Evolutionary conservation across 1,139 yeast species (phyloP).

Genomic region (Pichia sp.): DNA sequence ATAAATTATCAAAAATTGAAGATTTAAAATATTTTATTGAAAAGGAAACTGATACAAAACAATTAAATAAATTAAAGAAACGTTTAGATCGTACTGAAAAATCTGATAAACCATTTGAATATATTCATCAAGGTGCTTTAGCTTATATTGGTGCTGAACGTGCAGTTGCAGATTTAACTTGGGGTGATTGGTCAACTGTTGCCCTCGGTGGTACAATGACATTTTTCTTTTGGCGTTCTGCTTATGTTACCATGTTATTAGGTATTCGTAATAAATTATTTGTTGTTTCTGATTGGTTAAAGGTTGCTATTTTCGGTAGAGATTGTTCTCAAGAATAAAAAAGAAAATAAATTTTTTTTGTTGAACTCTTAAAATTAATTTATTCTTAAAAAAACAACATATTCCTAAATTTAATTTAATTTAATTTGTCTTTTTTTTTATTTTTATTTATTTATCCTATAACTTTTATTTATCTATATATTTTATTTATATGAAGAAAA

Average conservation of each 20-base stretch:
- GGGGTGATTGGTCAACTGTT: conserved; percentile 46
- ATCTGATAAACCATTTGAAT: conserved; percentile 40
- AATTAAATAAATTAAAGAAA: conserved; percentile 19
- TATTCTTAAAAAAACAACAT: not conserved
- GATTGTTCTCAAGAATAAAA: conserved; percentile 50
- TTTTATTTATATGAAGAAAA: no score
- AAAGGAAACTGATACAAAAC: conserved; percentile 15
- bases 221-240: conserved; percentile 59
- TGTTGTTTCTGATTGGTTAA: conserved; percentile 53
- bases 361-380: not conserved
- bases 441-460: no score
- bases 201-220: conserved; percentile 55
- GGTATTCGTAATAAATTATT: conserved; percentile 52
- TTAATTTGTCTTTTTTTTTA: no score
- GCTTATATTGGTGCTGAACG: conserved; percentile 60
- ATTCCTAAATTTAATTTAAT: no score
- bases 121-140: conserved; percentile 53
- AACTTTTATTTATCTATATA: no score
- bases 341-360: no score
- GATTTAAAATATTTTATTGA: conserved; percentile 32
- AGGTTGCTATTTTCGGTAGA: conserved; percentile 53
- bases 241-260: conserved; percentile 56
- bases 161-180: conserved; percentile 56
- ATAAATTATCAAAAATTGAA: conserved; percentile 45
- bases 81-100: conserved; percentile 24